Percentiles rank a stretch among this genome's conserved stretches.
Conservation (phyloP, 2,329 filamentous ascomycete species). For the Penicillium sp. region DNA sequence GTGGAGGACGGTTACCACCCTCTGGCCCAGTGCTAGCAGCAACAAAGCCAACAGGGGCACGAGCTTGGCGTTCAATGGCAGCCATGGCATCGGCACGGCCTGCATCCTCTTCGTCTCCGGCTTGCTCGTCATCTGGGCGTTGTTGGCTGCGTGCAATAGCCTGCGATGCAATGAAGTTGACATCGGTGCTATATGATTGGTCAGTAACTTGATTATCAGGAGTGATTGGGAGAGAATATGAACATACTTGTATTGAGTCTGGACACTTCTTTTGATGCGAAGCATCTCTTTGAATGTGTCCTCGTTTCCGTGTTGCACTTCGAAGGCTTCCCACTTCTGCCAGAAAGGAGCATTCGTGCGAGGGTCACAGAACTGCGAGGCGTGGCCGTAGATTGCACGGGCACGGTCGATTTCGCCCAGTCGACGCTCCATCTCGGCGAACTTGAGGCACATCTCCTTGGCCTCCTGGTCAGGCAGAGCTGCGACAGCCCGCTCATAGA, state of each 20-base stretch:
- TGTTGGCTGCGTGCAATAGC: conserved; percentile 79
- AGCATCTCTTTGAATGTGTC: conserved; percentile 99
- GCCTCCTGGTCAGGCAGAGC: conserved; percentile 92
- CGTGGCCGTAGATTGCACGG: conserved; percentile 92
- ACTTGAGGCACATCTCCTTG: conserved; percentile 97
- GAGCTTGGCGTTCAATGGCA: conserved; percentile 81
- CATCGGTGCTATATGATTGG: conserved; percentile 67
- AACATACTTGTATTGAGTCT: conserved; percentile 87
- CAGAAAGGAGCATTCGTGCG: conserved; percentile 87
- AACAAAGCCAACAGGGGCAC: conserved; percentile 87
- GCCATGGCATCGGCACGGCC: conserved; percentile 78
- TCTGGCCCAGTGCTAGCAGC: conserved; percentile 75
- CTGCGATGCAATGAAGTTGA: conserved; percentile 97
- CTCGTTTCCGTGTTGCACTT: conserved; percentile 97
- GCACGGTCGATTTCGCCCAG: conserved; percentile 93
- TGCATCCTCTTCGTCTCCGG: conserved; percentile 43
- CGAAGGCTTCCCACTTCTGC: conserved; percentile 95
- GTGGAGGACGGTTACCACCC: conserved; percentile 55
- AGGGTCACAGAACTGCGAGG: conserved; percentile 95
- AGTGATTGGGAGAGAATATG: not conserved
- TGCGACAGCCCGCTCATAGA: conserved; percentile 94
- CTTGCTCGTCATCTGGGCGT: conserved; percentile 37
- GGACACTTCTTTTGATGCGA: conserved; percentile 93
- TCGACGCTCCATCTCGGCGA: conserved; percentile 92
- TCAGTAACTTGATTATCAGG: conserved; percentile 33